Conservation (phyloP, 805 yeast genomes). For the Nakazawaea holstii region DNA sequence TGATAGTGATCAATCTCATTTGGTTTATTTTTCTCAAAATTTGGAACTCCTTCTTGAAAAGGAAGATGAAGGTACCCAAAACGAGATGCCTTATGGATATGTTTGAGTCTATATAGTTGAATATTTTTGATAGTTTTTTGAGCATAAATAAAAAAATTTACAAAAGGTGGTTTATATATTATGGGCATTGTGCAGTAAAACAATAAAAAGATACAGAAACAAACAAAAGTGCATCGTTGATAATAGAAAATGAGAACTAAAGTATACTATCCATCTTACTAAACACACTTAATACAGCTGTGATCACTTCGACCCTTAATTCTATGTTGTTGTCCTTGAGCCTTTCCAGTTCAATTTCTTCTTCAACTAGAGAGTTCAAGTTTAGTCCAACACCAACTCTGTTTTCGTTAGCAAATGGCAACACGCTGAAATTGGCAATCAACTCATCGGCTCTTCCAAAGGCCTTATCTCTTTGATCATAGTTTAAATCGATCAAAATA, state of each 20-base stretch:
- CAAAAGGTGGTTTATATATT: too few species aligned
- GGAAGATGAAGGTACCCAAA: too few species aligned
- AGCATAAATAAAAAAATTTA: too few species aligned
- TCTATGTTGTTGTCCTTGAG: slow-evolving; percentile 35
- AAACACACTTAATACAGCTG: slow-evolving; percentile 88
- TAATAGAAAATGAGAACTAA: slow-evolving; percentile 13
- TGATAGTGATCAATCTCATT: slow-evolving; percentile 12
- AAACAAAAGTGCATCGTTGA: slow-evolving; percentile 7
- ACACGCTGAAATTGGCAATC: slow-evolving; percentile 74
- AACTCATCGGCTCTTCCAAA: slow-evolving; percentile 93
- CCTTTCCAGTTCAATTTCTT: slow-evolving; percentile 46
- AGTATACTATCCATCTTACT: slow-evolving; percentile 70
- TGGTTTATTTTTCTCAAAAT: background rate
- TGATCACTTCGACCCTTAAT: slow-evolving; percentile 78
- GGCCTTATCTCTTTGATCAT: slow-evolving; percentile 88
- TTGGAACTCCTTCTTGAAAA: background rate
- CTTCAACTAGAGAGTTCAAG: slow-evolving; percentile 42
- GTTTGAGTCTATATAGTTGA: background rate
- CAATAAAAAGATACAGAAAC: slow-evolving; percentile 14
- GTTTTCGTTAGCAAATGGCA: slow-evolving; percentile 60
- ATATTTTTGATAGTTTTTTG: background rate
- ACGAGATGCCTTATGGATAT: too few species aligned
- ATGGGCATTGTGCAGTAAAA: background rate
- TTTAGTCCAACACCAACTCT: slow-evolving; percentile 66
- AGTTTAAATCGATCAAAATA: slow-evolving; percentile 67